These are phyloP conservation scores for Barnettozyma sucrosica DNA, from an alignment of 805 yeast species.

Conservation along the genomic window DNA sequence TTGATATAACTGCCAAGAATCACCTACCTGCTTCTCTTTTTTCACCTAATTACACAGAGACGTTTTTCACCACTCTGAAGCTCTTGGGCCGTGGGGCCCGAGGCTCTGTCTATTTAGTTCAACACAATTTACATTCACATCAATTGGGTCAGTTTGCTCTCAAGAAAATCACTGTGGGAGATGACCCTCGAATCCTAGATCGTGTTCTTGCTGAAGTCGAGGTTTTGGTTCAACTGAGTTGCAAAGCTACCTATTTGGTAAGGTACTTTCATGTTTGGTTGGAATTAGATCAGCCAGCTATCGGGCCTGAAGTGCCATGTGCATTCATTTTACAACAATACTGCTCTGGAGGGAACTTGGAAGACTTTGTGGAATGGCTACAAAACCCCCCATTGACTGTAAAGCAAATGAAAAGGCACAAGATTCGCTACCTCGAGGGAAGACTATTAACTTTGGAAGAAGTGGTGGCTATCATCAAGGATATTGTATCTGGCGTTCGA, in stretches of 20 bases:
- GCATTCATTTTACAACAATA: conserved; percentile 82
- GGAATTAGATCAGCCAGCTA: conserved; percentile 51
- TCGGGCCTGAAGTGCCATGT: conserved; percentile 58
- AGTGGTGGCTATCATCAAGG: conserved; percentile 61
- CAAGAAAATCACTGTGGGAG: conserved; percentile 80
- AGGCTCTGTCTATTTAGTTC: conserved; percentile 80
- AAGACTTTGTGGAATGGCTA: conserved; percentile 46
- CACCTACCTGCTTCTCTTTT: conserved; percentile 52
- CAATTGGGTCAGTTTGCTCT: conserved; percentile 77
- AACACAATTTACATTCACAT: conserved; percentile 67
- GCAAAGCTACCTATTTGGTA: conserved; percentile 56
- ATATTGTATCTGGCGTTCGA: conserved; percentile 62
- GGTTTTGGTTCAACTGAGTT: conserved; percentile 47
- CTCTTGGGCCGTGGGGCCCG: conserved; percentile 77
- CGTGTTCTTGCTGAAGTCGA: conserved; percentile 75
- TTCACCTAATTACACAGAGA: conserved; percentile 75
- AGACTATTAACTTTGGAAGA: conserved; percentile 46
- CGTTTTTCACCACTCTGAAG: conserved; percentile 58
- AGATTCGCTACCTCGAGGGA: conserved; percentile 26
- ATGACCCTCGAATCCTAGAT: conserved; percentile 60
- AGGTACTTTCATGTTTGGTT: conserved; percentile 91
- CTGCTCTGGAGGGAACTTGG: conserved; percentile 85
- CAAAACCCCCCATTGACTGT: conserved; percentile 33
- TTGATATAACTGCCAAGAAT: conserved; percentile 16
- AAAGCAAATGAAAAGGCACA: conserved; percentile 32